Percentiles rank a stretch among this genome's conserved stretches.
These are phyloP conservation scores for Hygrophoropsis aurantiaca DNA, from an alignment of 768 basidiomycete genomes.

Conservation along the genomic window DNA sequence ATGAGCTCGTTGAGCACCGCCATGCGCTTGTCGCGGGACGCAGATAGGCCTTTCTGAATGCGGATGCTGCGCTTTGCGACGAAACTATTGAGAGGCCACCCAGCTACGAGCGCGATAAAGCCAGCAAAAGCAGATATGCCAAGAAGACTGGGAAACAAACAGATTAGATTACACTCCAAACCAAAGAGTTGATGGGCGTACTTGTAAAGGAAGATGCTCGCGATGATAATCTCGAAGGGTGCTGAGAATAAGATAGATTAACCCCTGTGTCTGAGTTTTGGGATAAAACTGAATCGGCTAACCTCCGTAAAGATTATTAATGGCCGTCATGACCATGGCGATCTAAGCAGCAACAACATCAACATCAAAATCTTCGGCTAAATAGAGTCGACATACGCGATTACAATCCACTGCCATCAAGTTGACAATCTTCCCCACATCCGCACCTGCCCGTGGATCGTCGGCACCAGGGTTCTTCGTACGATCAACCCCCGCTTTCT, in stretches of 20 bases:
- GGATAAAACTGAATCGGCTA: constrained; percentile 11
- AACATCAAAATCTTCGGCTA: no score
- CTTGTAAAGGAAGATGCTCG: constrained; percentile 26
- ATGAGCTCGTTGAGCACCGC: constrained; percentile 52
- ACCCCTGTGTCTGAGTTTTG: background rate
- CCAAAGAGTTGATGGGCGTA: background rate
- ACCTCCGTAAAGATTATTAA: constrained; percentile 65
- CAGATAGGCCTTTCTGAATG: constrained; percentile 31
- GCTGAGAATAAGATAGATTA: constrained; percentile 31
- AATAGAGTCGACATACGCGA: constrained; percentile 39
- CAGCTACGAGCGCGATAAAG: constrained; percentile 37
- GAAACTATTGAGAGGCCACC: constrained; percentile 40
- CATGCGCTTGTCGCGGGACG: constrained; percentile 41
- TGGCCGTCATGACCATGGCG: no score
- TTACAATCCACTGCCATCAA: no score
- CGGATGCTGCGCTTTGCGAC: constrained; percentile 37
- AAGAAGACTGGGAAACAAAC: constrained; percentile 31
- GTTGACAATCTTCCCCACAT: no score
- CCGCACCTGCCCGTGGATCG: no score
- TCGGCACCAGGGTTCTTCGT: no score
- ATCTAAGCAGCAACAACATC: no score
- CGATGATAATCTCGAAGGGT: constrained; percentile 73
- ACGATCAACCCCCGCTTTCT: no score
- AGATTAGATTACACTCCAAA: constrained; percentile 1
- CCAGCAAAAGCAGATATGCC: constrained; percentile 50